Conservation (phyloP, 2,329 filamentous ascomycete genomes). For the Beauveria bassiana region DNA sequence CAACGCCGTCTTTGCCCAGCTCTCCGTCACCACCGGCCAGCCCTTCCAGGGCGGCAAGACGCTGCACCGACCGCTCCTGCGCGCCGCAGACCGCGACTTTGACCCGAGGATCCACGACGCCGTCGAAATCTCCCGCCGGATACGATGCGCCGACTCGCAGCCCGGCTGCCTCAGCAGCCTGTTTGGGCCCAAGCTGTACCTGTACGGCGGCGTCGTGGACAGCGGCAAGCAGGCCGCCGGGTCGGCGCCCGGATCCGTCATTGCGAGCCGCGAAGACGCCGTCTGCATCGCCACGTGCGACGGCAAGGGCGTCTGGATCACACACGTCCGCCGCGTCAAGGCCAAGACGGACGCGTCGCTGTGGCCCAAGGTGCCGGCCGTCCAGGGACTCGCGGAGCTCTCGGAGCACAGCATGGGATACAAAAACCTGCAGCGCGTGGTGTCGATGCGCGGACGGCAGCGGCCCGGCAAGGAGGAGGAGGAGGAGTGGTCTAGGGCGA, state of each 20-base stretch:
- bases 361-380: conserved; percentile 34
- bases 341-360: conserved; percentile 28
- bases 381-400: conserved; percentile 25
- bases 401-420: conserved; percentile 18
- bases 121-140: conserved; percentile 31
- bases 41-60: conserved; percentile 30
- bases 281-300: conserved; percentile 31
- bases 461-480: conserved; percentile 5
- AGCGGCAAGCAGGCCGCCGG: conserved; percentile 15
- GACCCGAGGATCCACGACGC: conserved; percentile 26
- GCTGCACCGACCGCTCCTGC: conserved; percentile 29
- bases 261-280: conserved; percentile 28
- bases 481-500: conserved; percentile 22
- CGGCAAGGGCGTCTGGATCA: conserved; percentile 33
- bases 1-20: conserved; percentile 19
- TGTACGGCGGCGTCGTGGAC: conserved; percentile 34
- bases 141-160: conserved; percentile 34
- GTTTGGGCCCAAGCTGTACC: conserved; percentile 28
- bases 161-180: conserved; percentile 31
- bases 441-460: conserved; percentile 11
- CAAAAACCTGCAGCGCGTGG: conserved; percentile 17
- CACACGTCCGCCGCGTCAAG: conserved; percentile 31
- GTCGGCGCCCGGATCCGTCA: conserved; percentile 19
- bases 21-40: conserved; percentile 25
- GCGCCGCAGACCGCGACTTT: conserved; percentile 30